Base-by-base conservation (phyloP, 805 yeast species). In the Lipomyces lipofer region DNA sequence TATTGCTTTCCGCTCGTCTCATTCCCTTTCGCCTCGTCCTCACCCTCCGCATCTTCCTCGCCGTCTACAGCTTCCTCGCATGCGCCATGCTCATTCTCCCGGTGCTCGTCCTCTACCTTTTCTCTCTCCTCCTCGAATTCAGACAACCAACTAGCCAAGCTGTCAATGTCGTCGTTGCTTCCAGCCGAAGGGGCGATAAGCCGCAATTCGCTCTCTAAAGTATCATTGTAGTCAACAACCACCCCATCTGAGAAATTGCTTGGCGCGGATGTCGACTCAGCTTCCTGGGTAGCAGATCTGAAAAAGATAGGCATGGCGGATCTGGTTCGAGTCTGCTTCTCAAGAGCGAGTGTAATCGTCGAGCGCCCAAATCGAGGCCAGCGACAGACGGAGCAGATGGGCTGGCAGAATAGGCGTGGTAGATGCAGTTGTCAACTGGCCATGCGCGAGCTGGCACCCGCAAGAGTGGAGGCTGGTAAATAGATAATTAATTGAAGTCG, bases 61-160 rank as follows among this genome's bases (percentile, higher is more conserved):
- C 42, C 52, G 32, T 42, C 39, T 7, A 40, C 46, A 3, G 28
- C 46, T 9, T 47, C 50, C 1, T 35, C 43, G 4, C 38, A 43
- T 4, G 25, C 44, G 15, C 17, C 30, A 12, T 24, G n/a, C 33
- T 27, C 33, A 19, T 36, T 35, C 13, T 24, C 36, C 9, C 22
- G 17, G 35, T 22, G 21, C 22, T 27, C 50, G 13, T 15, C 24
- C 27, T 12, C 21, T n/a, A 13, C n/a, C n/a, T n/a, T n/a, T n/a
- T n/a, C 6, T 24, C 30, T 7, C 22, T 24, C 5, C 22, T 17
- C 29, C 24, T 43, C n/a, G 32, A 43, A 38, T n/a, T 7, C 38
- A 19, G 46, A 48, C 17, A 28, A 12, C 51, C 51, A 47, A 30
- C 39, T 39, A 19, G 27, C 45, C 19, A 10, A 12, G 38, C 43